Percentiles rank a stretch among this genome's conserved stretches.
These are phyloP conservation scores for Colletotrichum horii DNA, from an alignment of 2,329 filamentous ascomycete genomes.

Conservation along the genomic window DNA sequence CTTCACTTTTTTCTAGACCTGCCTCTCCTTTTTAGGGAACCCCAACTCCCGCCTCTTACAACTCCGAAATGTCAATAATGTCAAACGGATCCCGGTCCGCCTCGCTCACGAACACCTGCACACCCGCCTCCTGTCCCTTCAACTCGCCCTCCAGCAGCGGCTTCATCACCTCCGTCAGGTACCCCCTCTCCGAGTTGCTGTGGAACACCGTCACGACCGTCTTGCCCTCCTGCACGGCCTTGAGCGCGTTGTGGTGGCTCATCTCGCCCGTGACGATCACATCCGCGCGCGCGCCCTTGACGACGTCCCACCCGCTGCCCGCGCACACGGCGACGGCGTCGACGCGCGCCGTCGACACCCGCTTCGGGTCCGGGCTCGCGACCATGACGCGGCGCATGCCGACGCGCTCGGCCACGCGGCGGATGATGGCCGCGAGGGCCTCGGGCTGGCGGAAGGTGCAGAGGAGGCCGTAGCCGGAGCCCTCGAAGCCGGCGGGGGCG, in stretches of 20 bases:
- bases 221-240: constrained; percentile 82
- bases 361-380: constrained; percentile 29
- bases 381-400: constrained; percentile 62
- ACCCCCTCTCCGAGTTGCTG: constrained; percentile 89
- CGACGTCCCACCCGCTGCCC: constrained; percentile 81
- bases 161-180: constrained; percentile 74
- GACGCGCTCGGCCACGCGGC: constrained; percentile 69
- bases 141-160: constrained; percentile 67
- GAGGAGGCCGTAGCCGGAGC: constrained; percentile 58
- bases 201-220: constrained; percentile 88
- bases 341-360: constrained; percentile 47
- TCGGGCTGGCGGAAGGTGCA: constrained; percentile 46
- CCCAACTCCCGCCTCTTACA: constrained; percentile 27
- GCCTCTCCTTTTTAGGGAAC: neutral
- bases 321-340: constrained; percentile 84
- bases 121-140: constrained; percentile 50
- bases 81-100: constrained; percentile 88
- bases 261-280: constrained; percentile 91
- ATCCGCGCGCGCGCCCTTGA: constrained; percentile 75
- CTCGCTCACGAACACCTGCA: constrained; percentile 76
- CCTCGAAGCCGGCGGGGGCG: constrained; percentile 45
- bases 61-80: constrained; percentile 62
- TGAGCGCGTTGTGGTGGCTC: constrained; percentile 89
- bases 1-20: neutral
- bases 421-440: constrained; percentile 48